These are phyloP conservation scores for Kregervanrija pseudodelftensis DNA, from an alignment of 805 yeast genomes.

Conservation along the genomic window DNA sequence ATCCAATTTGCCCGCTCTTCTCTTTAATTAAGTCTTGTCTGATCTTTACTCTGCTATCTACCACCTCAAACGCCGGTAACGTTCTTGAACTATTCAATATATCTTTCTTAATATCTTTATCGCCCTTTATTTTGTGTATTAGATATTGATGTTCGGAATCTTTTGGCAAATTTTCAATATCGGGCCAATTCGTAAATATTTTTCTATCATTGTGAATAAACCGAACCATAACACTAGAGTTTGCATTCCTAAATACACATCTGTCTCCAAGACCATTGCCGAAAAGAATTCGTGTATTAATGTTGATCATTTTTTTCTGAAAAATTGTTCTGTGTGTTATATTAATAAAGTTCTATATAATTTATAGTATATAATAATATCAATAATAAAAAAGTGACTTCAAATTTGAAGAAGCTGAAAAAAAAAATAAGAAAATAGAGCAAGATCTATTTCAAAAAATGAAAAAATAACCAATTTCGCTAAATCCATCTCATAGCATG, in stretches of 20 bases:
- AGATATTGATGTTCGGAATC: too few species aligned
- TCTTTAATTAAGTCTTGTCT: constrained; percentile 4
- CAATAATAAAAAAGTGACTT: background rate
- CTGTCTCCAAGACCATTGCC: too few species aligned
- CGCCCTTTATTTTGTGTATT: too few species aligned
- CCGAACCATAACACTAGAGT: too few species aligned
- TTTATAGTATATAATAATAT: background rate
- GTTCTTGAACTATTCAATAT: constrained; percentile 6
- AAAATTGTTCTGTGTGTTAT: too few species aligned
- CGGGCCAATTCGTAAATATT: too few species aligned
- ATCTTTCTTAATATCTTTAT: background rate
- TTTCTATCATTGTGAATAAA: too few species aligned
- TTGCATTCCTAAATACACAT: too few species aligned
- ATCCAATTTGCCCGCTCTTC: constrained; percentile 2
- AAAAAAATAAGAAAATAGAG: background rate
- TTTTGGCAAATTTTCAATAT: too few species aligned
- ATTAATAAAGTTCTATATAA: background rate
- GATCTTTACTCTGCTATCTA: constrained; percentile 8
- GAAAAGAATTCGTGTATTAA: too few species aligned
- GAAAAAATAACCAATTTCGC: constrained; percentile 1
- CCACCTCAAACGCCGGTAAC: constrained; percentile 17
- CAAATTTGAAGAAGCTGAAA: background rate
- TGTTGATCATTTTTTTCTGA: too few species aligned
- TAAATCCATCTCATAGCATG: background rate
- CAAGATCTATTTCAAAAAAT: background rate